Percentiles rank a stretch among this genome's conserved stretches.
phyloP scores from a whole-genome alignment of 495 filamentous ascomycete species.

The Neurospora discreta region DNA sequence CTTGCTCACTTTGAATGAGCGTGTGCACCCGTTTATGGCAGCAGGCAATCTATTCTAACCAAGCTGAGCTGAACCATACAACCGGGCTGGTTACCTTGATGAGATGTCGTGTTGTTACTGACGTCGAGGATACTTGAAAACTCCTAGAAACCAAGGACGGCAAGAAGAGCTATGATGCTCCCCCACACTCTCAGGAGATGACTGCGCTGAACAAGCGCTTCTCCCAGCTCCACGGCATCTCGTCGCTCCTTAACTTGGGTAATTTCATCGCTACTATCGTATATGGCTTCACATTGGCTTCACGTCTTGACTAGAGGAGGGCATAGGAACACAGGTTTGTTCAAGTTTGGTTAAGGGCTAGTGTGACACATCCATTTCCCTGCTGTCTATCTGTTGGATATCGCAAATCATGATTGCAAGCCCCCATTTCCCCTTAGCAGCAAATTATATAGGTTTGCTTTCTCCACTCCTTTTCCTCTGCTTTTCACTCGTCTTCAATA shows the following conservation, averaged over 20 bases:
- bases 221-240: slow-evolving; percentile 64
- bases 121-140: slow-evolving; percentile 1
- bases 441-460: background rate
- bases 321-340: slow-evolving; percentile 1
- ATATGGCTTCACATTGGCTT: slow-evolving; percentile 63
- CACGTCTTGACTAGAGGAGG: slow-evolving; percentile 31
- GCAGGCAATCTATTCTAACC: background rate
- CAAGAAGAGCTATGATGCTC: slow-evolving; percentile 66
- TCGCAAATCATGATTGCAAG: background rate
- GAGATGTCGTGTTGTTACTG: background rate
- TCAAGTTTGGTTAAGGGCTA: background rate
- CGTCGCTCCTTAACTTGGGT: slow-evolving; percentile 61
- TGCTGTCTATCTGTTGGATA: background rate
- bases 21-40: background rate
- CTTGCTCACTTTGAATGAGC: background rate
- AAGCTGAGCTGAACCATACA: background rate
- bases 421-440: background rate
- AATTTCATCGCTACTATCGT: slow-evolving; percentile 52
- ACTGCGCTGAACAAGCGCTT: slow-evolving; percentile 68
- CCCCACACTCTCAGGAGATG: slow-evolving; percentile 75
- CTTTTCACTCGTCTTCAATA: background rate
- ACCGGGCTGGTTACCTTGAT: background rate
- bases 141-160: slow-evolving; percentile 48
- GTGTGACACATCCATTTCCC: background rate
- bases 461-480: background rate